A percentile compares a stretch with the other conserved stretches of the same genome.
phyloP scores from a whole-genome alignment of 2,329 filamentous ascomycete genomes.

The Calonectria fujianensis region DNA sequence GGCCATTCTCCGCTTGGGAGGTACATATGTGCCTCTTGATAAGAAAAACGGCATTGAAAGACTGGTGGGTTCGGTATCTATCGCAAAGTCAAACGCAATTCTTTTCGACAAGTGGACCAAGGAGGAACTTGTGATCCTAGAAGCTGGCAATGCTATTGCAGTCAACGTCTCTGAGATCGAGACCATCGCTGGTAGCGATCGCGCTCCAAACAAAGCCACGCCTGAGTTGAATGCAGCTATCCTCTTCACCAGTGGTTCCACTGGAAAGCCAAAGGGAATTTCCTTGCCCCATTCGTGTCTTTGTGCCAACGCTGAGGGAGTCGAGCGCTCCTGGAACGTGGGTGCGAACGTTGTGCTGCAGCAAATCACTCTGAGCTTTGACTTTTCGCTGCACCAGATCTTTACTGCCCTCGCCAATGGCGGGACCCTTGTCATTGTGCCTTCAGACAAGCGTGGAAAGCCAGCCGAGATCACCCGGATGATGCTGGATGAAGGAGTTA shows the following conservation, averaged over 20 bases:
- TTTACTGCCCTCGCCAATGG: conserved; percentile 3
- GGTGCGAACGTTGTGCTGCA: conserved; percentile 1
- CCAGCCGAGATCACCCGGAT: not conserved
- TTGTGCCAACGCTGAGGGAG: conserved; percentile 2
- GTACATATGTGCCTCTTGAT: not conserved
- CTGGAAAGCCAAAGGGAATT: not conserved
- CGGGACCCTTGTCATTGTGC: not conserved
- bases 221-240: not conserved
- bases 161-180: not conserved
- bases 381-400: conserved; percentile 11
- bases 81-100: not conserved
- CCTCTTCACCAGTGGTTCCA: not conserved
- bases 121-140: not conserved
- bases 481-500: not conserved
- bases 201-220: not conserved
- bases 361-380: conserved; percentile 2
- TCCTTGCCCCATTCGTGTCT: conserved; percentile 2
- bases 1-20: not conserved
- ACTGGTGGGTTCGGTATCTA: not conserved
- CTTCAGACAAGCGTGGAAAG: not conserved
- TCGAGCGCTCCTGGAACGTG: not conserved
- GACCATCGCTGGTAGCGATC: not conserved
- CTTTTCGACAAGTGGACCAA: conserved; percentile 1
- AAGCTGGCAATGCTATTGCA: not conserved
- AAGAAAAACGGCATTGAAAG: not conserved